phyloP scores from a whole-genome alignment of 164 flowering plant species.

The Magnolia officinalis region DNA sequence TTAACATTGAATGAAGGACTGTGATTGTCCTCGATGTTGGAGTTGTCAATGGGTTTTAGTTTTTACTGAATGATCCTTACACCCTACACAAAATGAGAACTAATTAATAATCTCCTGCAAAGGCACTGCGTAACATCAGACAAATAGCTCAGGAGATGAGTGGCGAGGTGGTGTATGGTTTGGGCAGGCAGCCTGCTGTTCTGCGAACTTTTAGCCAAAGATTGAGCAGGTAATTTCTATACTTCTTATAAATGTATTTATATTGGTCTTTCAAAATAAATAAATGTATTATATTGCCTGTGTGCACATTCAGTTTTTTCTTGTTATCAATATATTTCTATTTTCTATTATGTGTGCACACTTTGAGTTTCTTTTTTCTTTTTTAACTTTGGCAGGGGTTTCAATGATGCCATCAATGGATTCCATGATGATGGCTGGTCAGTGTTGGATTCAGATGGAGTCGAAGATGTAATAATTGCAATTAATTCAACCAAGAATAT shows the following conservation, averaged over 20 bases:
- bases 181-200: constrained; percentile 97
- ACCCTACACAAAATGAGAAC: neutral
- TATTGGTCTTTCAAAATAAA: neutral
- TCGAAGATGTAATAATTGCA: constrained; percentile 74
- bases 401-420: constrained; percentile 89
- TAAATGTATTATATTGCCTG: neutral
- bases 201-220: constrained; percentile 89
- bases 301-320: neutral
- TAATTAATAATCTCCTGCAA: constrained; percentile 8
- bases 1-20: neutral
- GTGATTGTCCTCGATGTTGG: neutral
- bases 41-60: neutral
- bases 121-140: constrained; percentile 81
- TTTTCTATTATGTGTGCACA: neutral
- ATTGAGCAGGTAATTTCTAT: constrained; percentile 61
- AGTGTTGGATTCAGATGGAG: constrained; percentile 61
- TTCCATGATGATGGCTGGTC: constrained; percentile 96
- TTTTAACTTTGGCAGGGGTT: constrained; percentile 52
- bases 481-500: constrained; percentile 62
- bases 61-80: neutral
- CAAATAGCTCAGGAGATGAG: constrained; percentile 93
- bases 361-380: neutral
- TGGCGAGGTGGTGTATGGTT: constrained; percentile 78
- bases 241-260: neutral
- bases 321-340: neutral